A percentile compares a stretch with the other conserved stretches of the same genome.
These are phyloP conservation scores for Aspergillus glaucus DNA, from an alignment of 2,329 filamentous ascomycete species.

Conservation along the genomic window DNA sequence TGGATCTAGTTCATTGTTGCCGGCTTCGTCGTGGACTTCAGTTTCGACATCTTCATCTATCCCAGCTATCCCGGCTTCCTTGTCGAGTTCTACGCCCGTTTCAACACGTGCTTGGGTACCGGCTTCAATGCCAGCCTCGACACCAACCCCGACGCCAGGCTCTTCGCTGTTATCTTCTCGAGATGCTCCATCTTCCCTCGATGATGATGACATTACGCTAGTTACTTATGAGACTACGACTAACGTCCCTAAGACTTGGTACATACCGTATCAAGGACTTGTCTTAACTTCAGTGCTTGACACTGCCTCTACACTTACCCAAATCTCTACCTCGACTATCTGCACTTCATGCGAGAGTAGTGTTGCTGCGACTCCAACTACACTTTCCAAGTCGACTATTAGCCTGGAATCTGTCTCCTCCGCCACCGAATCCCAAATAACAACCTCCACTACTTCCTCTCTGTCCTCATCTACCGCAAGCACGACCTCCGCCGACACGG, in stretches of 20 bases:
- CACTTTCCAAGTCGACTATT: background rate
- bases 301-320: too few relatives aligned
- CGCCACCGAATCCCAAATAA: background rate
- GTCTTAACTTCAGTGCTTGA: too few relatives aligned
- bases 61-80: background rate
- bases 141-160: background rate
- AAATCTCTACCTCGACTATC: too few relatives aligned
- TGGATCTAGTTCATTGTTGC: too few relatives aligned
- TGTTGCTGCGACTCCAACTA: background rate
- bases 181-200: too few relatives aligned
- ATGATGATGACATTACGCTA: too few relatives aligned
- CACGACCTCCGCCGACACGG: too few relatives aligned
- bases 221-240: background rate
- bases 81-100: background rate
- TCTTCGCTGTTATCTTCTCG: background rate
- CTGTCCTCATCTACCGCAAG: background rate
- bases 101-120: too few relatives aligned
- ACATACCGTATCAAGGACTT: background rate
- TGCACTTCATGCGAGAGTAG: background rate
- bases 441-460: too few relatives aligned
- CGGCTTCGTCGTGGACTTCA: slow-evolving; percentile 5
- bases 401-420: background rate
- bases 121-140: background rate
- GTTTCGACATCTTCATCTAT: background rate
- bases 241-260: background rate